Percentiles rank a stretch among this genome's conserved stretches.
Conservation (phyloP, 1,284 basidiomycete genomes). For the Cerrena zonata region DNA sequence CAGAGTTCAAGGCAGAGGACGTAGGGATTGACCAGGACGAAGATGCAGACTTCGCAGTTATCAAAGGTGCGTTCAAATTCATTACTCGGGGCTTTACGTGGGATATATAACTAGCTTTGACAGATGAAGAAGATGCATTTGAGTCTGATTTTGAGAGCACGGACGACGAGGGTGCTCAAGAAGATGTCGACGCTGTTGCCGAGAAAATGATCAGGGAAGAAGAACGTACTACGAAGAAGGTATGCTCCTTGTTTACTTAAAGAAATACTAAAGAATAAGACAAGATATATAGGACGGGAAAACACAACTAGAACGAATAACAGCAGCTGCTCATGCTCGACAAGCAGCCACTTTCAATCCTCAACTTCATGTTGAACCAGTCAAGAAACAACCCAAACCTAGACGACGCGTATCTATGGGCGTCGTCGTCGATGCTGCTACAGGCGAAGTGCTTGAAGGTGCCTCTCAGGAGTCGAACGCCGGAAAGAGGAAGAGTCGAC, state of each 20-base stretch:
- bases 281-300: slow-evolving; percentile 41
- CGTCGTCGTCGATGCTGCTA: slow-evolving; percentile 48
- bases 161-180: slow-evolving; percentile 61
- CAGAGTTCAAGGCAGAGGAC: slow-evolving; percentile 61
- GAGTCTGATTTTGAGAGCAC: slow-evolving; percentile 79
- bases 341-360: slow-evolving; percentile 63
- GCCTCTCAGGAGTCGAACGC: not conserved
- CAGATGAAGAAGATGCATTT: slow-evolving; percentile 75
- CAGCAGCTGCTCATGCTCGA: slow-evolving; percentile 59
- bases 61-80: slow-evolving; percentile 40
- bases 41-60: slow-evolving; percentile 63
- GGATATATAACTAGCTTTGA: not conserved
- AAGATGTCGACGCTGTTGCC: slow-evolving; percentile 42
- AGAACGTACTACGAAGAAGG: slow-evolving; percentile 54
- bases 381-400: slow-evolving; percentile 23
- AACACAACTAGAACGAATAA: slow-evolving; percentile 50
- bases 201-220: slow-evolving; percentile 58
- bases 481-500: slow-evolving; percentile 54
- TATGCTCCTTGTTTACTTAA: slow-evolving; percentile 20
- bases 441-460: slow-evolving; percentile 43
- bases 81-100: slow-evolving; percentile 4
- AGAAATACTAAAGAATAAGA: not conserved
- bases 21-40: slow-evolving; percentile 56
- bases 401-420: slow-evolving; percentile 51
- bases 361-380: slow-evolving; percentile 17